These are phyloP conservation scores for Candida tropicalis DNA, from an alignment of 1,139 yeast genomes.

Conservation along the genomic window DNA sequence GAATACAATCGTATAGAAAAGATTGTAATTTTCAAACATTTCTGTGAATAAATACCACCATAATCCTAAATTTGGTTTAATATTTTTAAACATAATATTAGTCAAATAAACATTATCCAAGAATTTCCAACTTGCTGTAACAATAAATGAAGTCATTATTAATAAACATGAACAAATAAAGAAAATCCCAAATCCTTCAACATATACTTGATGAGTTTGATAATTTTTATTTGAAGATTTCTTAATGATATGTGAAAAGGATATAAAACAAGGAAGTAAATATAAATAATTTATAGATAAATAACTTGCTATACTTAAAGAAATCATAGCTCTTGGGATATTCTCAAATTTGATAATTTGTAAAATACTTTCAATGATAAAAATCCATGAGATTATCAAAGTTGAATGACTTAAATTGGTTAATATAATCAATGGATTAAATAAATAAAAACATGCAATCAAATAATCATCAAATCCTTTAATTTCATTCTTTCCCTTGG, in stretches of 20 bases:
- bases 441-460: constrained; percentile 64
- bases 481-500: constrained; percentile 17
- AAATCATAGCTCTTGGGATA: constrained; percentile 47
- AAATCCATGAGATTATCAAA: constrained; percentile 57
- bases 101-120: constrained; percentile 64
- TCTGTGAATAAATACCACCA: constrained; percentile 99
- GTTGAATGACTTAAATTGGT: constrained; percentile 75
- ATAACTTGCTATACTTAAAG: constrained; percentile 66
- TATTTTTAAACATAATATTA: constrained; percentile 61
- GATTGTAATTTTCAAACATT: constrained; percentile 86
- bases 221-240: not conserved
- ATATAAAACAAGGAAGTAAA: constrained; percentile 57
- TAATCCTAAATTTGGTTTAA: constrained; percentile 83
- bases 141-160: constrained; percentile 32
- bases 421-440: constrained; percentile 78
- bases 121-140: constrained; percentile 48
- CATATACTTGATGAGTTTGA: constrained; percentile 19
- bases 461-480: constrained; percentile 41
- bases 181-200: constrained; percentile 30
- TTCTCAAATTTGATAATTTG: constrained; percentile 46
- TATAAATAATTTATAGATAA: constrained; percentile 64
- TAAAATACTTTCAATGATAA: constrained; percentile 53
- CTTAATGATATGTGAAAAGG: constrained; percentile 31
- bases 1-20: constrained; percentile 83
- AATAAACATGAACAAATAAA: constrained; percentile 33